Evolutionary conservation across 306 rosid species (phyloP), one percentile per base, ranked within the genome.

Genomic region (Corylus heterophylla): DNA sequence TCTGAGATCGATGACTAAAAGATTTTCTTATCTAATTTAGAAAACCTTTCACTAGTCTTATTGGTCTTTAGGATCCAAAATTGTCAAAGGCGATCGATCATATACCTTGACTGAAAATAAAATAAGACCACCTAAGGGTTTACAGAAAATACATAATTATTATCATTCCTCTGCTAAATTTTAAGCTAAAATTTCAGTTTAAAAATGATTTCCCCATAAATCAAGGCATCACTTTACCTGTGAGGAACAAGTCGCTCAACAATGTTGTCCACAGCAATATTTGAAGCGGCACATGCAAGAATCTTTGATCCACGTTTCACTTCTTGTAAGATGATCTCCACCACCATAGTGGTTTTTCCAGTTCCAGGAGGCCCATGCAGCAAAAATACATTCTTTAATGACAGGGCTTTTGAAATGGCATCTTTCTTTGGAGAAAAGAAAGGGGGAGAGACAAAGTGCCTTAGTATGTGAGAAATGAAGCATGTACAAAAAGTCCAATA

Each of bases 351-450:
- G 51, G 99, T 95, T 84, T 93, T 95, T 79, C 99, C 98, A 0
- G 99, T 95, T 84, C 99, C 99, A 83, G 99, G 99, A 72, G 98
- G 99, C 42, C 98, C 99, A 69, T 95, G 99, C 78, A 95, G 89
- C 91, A 93, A 86, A 89, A 93, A 95, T 61, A 89, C 91, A 67
- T 91, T 84, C 85, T 91, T 95, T 67, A 97, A 90, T 13, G 97
- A 90, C 47, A 95, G 79, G 74, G 98, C 98, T 86, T 95, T 95
- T 39, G 94, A 83, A 87, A 95, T 87, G 73, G 98, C 98, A 80
- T 78, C 92, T 90, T 82, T 92, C 99, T 95, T 72, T 84, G 76
- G 50, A 76, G 75, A 79, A 22, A 71, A 83, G 49, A 74, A 71
- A 83, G 35, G 51, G 78, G 47, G 59, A 74, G 74, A 70, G 79